phyloP scores from a whole-genome alignment of 2,329 filamentous ascomycete species.

The Aspergillus phoenicis region DNA sequence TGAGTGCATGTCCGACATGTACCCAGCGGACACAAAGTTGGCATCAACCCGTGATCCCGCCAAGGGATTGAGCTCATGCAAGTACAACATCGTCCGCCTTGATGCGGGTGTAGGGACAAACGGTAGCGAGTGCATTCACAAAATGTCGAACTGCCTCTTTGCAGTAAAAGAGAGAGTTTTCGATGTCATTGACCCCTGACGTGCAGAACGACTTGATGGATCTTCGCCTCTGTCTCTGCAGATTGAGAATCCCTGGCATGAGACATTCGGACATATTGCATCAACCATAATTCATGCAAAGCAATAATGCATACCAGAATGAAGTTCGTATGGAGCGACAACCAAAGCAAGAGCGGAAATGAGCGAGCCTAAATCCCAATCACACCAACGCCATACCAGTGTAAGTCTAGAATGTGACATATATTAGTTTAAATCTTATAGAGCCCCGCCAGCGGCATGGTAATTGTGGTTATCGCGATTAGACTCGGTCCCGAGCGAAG shows the following conservation, averaged over 20 bases:
- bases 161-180: no score
- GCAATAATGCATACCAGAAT: no score
- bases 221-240: no score
- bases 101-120: background rate
- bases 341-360: conserved; percentile 6
- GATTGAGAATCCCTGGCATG: no score
- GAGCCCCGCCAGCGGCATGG: conserved; percentile 9
- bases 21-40: background rate
- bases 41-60: background rate
- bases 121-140: no score
- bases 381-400: conserved; percentile 21
- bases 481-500: conserved; percentile 68
- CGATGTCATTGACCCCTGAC: no score
- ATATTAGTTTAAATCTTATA: conserved; percentile 20
- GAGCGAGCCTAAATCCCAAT: conserved; percentile 12
- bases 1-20: conserved; percentile 8
- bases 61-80: background rate
- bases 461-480: conserved; percentile 19
- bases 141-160: no score
- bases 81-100: background rate
- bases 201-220: no score
- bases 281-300: no score
- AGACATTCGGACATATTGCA: no score
- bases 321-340: background rate
- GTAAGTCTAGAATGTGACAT: conserved; percentile 26